phyloP scores from a whole-genome alignment of 345 rosid species.

The Ceriops decandra region DNA sequence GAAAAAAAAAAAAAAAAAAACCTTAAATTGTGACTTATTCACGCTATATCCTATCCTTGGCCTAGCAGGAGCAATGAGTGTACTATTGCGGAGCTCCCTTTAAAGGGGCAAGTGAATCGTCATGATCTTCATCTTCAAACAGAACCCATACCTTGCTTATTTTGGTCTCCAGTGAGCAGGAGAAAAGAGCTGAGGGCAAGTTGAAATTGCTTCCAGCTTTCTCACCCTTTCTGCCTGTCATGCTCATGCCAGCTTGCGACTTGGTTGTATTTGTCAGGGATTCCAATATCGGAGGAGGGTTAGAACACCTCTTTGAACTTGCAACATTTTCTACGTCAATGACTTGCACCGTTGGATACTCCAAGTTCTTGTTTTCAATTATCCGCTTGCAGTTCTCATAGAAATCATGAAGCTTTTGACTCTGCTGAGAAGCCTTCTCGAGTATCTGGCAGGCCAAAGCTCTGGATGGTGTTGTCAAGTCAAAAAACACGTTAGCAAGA shows the following conservation, averaged over 20 bases:
- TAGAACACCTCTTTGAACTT: not conserved
- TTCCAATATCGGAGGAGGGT: slow-evolving; percentile 13
- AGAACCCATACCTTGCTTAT: slow-evolving; percentile 79
- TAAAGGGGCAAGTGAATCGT: not conserved
- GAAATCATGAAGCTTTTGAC: slow-evolving; percentile 42
- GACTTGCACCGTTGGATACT: slow-evolving; percentile 61
- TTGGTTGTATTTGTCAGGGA: slow-evolving; percentile 20
- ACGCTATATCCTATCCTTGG: not conserved
- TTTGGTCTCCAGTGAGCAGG: slow-evolving; percentile 61
- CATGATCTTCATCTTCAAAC: slow-evolving; percentile 49
- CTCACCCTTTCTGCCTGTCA: slow-evolving; percentile 3
- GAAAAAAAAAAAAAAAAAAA: too few species aligned
- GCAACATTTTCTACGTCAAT: slow-evolving; percentile 47
- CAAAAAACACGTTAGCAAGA: slow-evolving; percentile 54
- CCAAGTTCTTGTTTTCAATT: slow-evolving; percentile 49
- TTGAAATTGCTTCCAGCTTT: slow-evolving; percentile 9
- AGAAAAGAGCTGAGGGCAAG: slow-evolving; percentile 34
- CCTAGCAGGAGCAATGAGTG: not conserved
- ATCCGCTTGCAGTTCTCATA: slow-evolving; percentile 53
- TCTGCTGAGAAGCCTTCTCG: slow-evolving; percentile 56
- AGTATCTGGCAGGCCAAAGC: slow-evolving; percentile 60
- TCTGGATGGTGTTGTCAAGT: slow-evolving; percentile 58
- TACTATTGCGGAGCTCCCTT: not conserved
- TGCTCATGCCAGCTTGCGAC: slow-evolving; percentile 7
- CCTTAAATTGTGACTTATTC: not conserved